phyloP scores from a whole-genome alignment of 768 basidiomycete genomes.

The Lactarius psammicola region DNA sequence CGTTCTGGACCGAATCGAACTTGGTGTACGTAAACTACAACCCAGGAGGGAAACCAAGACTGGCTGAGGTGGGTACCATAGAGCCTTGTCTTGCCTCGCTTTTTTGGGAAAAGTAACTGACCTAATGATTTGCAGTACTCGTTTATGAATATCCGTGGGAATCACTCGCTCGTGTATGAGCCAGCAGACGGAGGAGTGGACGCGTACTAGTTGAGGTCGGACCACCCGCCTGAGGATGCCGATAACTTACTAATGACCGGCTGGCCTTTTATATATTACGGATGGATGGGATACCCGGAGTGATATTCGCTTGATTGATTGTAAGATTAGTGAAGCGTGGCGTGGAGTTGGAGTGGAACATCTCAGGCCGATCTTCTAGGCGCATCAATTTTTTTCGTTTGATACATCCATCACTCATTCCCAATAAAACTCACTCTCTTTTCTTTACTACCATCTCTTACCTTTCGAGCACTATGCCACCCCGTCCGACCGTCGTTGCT shows the following conservation, averaged over 20 bases:
- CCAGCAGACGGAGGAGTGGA: neutral
- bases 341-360: no score
- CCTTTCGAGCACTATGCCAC: neutral
- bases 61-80: constrained; percentile 41
- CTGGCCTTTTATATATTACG: neutral
- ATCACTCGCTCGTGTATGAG: constrained; percentile 18
- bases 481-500: neutral
- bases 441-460: no score
- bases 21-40: constrained; percentile 47
- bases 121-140: constrained; percentile 42
- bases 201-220: neutral
- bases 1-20: constrained; percentile 67
- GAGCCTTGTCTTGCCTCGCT: neutral
- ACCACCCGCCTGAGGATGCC: no score
- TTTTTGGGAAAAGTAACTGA: constrained; percentile 1
- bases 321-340: neutral
- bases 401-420: neutral
- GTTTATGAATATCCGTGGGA: constrained; percentile 49
- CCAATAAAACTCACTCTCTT: neutral
- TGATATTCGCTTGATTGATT: neutral
- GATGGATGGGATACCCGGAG: neutral
- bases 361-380: no score
- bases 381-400: no score
- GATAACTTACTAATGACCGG: neutral
- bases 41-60: constrained; percentile 38